phyloP scores from a whole-genome alignment of 108 stramenopile species.

The Pseudonitzschia multiseries region DNA sequence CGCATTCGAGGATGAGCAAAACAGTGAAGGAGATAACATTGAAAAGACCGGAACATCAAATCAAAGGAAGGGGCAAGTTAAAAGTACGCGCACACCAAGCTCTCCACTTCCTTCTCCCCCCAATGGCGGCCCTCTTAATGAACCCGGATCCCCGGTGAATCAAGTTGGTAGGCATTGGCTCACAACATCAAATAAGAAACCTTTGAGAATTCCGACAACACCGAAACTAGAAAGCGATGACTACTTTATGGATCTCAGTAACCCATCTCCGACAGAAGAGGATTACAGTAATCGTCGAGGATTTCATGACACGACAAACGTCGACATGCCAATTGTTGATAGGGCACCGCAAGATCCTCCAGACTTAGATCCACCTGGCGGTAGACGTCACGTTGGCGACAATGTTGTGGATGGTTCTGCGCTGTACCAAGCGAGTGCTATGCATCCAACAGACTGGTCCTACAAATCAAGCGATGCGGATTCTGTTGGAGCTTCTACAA shows the following conservation, averaged over 20 bases:
- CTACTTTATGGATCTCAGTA: slow-evolving; percentile 30
- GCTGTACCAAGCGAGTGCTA: slow-evolving; percentile 47
- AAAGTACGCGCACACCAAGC: not conserved
- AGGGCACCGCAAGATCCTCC: slow-evolving; percentile 3
- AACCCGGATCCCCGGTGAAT: slow-evolving; percentile 11
- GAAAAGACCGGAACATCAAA: not conserved
- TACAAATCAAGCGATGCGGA: slow-evolving; percentile 27
- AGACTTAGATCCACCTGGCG: not conserved
- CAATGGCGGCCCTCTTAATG: not conserved
- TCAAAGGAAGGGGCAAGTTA: not conserved
- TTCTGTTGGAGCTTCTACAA: slow-evolving; percentile 37
- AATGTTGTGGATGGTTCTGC: slow-evolving; percentile 47
- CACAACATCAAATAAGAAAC: not conserved
- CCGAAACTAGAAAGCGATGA: slow-evolving; percentile 13
- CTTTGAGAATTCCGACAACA: not conserved
- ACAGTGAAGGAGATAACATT: not conserved
- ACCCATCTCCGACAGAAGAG: slow-evolving; percentile 25
- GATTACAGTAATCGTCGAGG: not conserved
- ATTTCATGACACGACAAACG: not conserved
- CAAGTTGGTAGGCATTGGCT: slow-evolving; percentile 21
- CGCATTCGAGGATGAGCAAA: not conserved
- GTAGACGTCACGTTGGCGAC: slow-evolving; percentile 51
- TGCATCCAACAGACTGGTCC: slow-evolving; percentile 53
- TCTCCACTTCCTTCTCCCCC: not conserved
- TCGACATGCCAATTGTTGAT: not conserved